Evolutionary conservation across 257 asterid species (phyloP), one percentile per base, ranked within the genome.

Genomic region (Petunia axillaris): DNA sequence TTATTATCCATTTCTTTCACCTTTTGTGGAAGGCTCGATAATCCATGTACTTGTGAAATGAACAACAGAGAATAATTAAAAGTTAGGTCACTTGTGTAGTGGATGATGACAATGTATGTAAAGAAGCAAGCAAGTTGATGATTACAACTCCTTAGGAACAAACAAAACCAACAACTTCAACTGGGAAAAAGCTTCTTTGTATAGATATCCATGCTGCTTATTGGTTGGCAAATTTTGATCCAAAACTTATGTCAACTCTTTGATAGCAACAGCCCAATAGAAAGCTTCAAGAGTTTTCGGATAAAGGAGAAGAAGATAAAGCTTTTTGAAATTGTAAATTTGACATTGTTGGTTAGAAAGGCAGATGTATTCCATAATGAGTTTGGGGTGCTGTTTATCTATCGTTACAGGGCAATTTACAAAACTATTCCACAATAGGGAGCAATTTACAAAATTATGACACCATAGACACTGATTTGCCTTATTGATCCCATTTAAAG

Each of bases 141-240:
- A 70, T 70, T 10, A 16, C 16, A 16, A 46, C 16, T 70, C 41
- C 35, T 48, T 25, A 35, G 77, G 40, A 70, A 46, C 59, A 46
- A 70, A 70, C 59, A 25, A 70, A 70, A 48, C 25, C n/a, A 70
- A 25, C 59, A 25, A 70, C 11, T 25, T 46, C 77, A 70, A 70
- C 41, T 25, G 6, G 66, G 14, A 5, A 3, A 60, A 62, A 9
- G n/a, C 40, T 59, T 44, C 59, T 66, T 41, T 53, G 40, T 37
- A 66, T 14, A 66, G 38, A 70, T 46, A 70, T 46, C 25, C 16
- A 70, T 70, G 77, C 48, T 48, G 59, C 59, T 70, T 48, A 46
- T 71, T 48, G 77, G 43, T 48, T 16, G 60, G 59, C 44, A 71
- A 71, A 71, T 46, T 71, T 71, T 71, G 25, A 48, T 71, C 77